A percentile compares a stretch with the other conserved stretches of the same genome.
phyloP scores from a whole-genome alignment of 371 early-diverging fungal genomes.

The Mucor irregularis region DNA sequence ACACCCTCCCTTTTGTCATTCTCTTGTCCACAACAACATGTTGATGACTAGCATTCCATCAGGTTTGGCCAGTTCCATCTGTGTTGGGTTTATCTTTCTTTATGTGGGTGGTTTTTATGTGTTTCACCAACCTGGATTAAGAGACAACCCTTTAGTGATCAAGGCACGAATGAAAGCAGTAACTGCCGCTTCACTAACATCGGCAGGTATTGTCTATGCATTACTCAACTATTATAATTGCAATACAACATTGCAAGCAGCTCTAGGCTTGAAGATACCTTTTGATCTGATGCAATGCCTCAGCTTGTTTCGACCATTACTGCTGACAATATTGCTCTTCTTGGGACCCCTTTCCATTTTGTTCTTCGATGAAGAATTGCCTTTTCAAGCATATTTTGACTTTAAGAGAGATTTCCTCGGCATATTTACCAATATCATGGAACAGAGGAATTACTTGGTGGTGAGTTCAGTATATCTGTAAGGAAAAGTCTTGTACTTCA shows the following conservation, averaged over 20 bases:
- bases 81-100: constrained; percentile 33
- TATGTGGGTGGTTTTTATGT: constrained; percentile 48
- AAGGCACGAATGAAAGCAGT: constrained; percentile 41
- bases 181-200: constrained; percentile 24
- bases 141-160: constrained; percentile 44
- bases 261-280: constrained; percentile 2
- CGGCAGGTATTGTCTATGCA: constrained; percentile 26
- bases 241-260: not conserved
- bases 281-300: not conserved
- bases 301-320: constrained; percentile 15
- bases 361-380: constrained; percentile 38
- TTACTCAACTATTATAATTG: not conserved
- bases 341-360: constrained; percentile 51
- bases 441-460: constrained; percentile 47
- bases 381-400: constrained; percentile 35
- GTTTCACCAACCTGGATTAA: constrained; percentile 22
- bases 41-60: not conserved
- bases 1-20: not conserved
- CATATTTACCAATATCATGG: constrained; percentile 23
- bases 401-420: constrained; percentile 22
- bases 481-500: too few species aligned
- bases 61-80: constrained; percentile 34
- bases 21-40: not conserved
- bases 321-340: constrained; percentile 42
- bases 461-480: too few species aligned